These are phyloP conservation scores for Mycotypha africana DNA, from an alignment of 371 early-diverging fungal species.

Conservation along the genomic window DNA sequence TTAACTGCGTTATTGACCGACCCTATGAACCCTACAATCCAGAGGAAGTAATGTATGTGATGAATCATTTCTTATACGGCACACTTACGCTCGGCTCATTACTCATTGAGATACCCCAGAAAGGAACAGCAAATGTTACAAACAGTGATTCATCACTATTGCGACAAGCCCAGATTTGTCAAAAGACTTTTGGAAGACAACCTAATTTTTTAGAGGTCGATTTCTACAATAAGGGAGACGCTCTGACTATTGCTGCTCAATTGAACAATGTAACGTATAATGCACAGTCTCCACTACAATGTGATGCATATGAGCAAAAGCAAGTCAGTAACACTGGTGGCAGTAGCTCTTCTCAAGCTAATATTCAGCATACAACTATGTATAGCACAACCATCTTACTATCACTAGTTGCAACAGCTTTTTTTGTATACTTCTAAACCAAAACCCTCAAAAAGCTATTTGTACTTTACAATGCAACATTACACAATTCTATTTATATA, in stretches of 20 bases:
- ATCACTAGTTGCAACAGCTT: no score
- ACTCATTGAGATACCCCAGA: conserved; percentile 45
- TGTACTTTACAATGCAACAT: no score
- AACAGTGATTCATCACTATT: conserved; percentile 38
- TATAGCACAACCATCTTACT: no score
- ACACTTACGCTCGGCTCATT: conserved; percentile 23
- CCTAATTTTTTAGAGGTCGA: conserved; percentile 75
- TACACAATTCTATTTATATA: no score
- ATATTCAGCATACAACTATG: no score
- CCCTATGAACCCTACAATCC: conserved; percentile 33
- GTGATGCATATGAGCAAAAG: conserved; percentile 16
- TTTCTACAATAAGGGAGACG: conserved; percentile 63
- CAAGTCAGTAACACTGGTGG: no score
- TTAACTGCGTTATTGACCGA: conserved; percentile 49
- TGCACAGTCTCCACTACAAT: conserved; percentile 10
- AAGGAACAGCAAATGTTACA: conserved; percentile 41
- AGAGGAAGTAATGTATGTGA: conserved; percentile 45
- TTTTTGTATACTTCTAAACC: no score
- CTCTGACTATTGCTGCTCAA: conserved; percentile 49
- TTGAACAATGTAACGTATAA: conserved; percentile 60
- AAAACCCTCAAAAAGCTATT: no score
- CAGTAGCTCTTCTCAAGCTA: no score
- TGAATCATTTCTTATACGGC: conserved; percentile 56
- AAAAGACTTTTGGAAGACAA: conserved; percentile 38
- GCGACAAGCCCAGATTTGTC: conserved; percentile 40